Conservation (phyloP, 179 eudicot genomes). For the Camellia oleifera region DNA sequence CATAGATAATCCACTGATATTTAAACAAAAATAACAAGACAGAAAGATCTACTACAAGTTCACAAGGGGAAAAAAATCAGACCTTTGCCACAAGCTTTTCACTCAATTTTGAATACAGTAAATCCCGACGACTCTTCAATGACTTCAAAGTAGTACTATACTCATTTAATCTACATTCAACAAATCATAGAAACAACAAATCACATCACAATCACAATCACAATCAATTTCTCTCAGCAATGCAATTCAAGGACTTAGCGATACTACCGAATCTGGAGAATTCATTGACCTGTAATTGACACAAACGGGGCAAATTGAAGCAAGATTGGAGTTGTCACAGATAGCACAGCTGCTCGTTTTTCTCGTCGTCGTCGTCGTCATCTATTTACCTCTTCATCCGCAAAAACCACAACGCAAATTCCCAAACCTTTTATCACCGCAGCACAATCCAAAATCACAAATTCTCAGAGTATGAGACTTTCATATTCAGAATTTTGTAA, state of each 20-base stretch:
- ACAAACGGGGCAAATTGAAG: conserved; percentile 71
- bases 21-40: neutral
- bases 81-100: conserved; percentile 82
- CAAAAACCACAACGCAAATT: neutral
- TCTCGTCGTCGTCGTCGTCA: conserved; percentile 35
- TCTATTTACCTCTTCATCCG: conserved; percentile 1
- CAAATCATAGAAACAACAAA: neutral
- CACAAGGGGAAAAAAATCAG: conserved; percentile 11
- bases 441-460: no score
- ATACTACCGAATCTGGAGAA: neutral
- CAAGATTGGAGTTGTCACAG: conserved; percentile 73
- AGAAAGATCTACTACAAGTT: neutral
- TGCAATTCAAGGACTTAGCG: neutral
- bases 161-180: conserved; percentile 67
- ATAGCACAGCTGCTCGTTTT: conserved; percentile 61
- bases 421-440: neutral
- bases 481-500: no score
- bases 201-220: neutral
- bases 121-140: conserved; percentile 62
- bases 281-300: conserved; percentile 69
- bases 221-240: conserved; percentile 2
- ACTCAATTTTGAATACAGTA: conserved; percentile 53
- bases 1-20: neutral
- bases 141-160: conserved; percentile 60
- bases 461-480: no score